Evolutionary conservation across 1,284 basidiomycete genomes (phyloP), one percentile per base, ranked within the genome.

Genomic region (Mycena citricolor): DNA sequence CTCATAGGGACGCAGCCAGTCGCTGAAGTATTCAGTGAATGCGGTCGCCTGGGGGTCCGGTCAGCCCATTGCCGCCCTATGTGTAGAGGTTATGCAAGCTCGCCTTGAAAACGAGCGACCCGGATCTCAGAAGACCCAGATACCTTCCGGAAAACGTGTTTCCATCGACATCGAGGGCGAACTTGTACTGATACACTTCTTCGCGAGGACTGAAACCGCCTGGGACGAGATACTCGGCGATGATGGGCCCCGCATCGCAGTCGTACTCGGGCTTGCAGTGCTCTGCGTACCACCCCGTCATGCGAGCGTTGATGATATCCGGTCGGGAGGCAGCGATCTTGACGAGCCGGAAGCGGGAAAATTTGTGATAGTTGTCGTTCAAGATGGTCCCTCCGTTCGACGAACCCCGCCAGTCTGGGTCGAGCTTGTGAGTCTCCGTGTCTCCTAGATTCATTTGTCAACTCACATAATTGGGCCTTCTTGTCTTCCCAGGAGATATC

Each of bases 401-500:
- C 22, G 28, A 28, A 8, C 47, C 47, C 8, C 47, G 47, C 47
- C 47, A 49, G 20, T 49, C 47, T 49, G 31, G 4, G 16, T 19
- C 29, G 2, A 33, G 12, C 24, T 12, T 21, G 33, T 21, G 5
- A 25, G 17, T 17, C 23, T 17, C 12, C 13, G 24, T 10, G 28
- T 11, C 3, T 13, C 14, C 13, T 8, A 13, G 25, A 44, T 22
- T 16, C 8, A 38, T 8, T 2, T 10, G 31, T 23, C 13, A n/a
- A 23, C 42, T 7, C n/a, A 35, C 47, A 49, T 13, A 49, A 25
- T 30, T 33, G 5, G 3, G 49, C 25, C 32, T 48, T 45, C 39
- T 54, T 54, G 40, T 54, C 46, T 17, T 43, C 24, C 52, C 52
- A 54, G 2, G 22, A 29, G 13, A 54, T 33, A 28, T 54, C 32